Percentiles rank a stretch among this genome's conserved stretches.
Conservation (phyloP, 805 yeast genomes). For the Candida sakaeoensis region DNA sequence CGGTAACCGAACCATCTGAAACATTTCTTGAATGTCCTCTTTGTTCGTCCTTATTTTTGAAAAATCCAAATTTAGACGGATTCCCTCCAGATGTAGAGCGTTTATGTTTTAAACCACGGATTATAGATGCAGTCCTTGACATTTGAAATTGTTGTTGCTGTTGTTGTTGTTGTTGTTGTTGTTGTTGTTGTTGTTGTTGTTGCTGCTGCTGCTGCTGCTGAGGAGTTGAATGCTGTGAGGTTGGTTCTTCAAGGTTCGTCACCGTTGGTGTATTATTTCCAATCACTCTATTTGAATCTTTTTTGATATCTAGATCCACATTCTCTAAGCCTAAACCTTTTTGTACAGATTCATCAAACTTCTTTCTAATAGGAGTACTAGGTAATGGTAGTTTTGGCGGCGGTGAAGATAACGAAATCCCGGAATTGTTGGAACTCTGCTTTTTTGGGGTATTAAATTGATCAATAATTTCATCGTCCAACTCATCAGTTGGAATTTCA, state of each 20-base stretch:
- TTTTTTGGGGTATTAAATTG: slow-evolving; percentile 6
- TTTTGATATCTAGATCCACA: slow-evolving; percentile 18
- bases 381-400: slow-evolving; percentile 36
- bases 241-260: slow-evolving; percentile 26
- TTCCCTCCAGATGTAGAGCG: slow-evolving; percentile 37
- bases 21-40: slow-evolving; percentile 36
- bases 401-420: slow-evolving; percentile 25
- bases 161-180: slow-evolving; percentile 28
- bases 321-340: slow-evolving; percentile 40
- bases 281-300: neutral
- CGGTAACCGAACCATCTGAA: slow-evolving; percentile 34
- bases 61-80: slow-evolving; percentile 28
- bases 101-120: slow-evolving; percentile 33
- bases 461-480: slow-evolving; percentile 7
- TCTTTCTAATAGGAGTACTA: slow-evolving; percentile 13
- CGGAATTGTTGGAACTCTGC: neutral
- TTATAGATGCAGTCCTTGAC: slow-evolving; percentile 6
- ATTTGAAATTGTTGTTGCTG: slow-evolving; percentile 7
- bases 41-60: slow-evolving; percentile 19
- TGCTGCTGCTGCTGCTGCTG: too few relatives aligned
- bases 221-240: slow-evolving; percentile 4
- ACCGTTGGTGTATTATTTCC: slow-evolving; percentile 26
- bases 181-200: slow-evolving; percentile 23
- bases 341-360: slow-evolving; percentile 19
- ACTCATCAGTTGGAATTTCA: slow-evolving; percentile 10